A percentile compares a stretch with the other conserved stretches of the same genome.
Conservation (phyloP, 768 basidiomycete genomes). For the Pleurotus pulmonarius region DNA sequence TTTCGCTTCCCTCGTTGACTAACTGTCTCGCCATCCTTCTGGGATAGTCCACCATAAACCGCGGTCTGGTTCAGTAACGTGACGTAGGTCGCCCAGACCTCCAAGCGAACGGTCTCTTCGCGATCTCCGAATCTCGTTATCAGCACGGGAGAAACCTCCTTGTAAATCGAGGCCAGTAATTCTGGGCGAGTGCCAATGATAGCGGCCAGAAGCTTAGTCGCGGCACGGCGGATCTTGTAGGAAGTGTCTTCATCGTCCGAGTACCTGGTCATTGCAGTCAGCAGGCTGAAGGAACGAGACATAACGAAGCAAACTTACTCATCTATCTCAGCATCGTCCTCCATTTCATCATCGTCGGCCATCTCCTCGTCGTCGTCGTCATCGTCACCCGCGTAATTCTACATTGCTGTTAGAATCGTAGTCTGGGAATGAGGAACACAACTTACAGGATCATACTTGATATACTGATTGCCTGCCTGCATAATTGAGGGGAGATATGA, state of each 20-base stretch:
- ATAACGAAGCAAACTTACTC: constrained; percentile 44
- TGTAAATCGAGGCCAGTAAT: constrained; percentile 74
- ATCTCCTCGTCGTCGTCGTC: constrained; percentile 49
- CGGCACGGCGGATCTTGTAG: constrained; percentile 93
- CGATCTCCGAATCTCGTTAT: constrained; percentile 92
- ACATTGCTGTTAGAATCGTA: not conserved
- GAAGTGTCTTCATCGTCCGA: constrained; percentile 98
- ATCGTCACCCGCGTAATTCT: constrained; percentile 53
- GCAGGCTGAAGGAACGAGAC: too few species aligned
- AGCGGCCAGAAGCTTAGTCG: constrained; percentile 85
- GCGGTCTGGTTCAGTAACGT: constrained; percentile 80
- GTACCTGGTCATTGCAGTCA: constrained; percentile 49
- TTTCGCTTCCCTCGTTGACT: constrained; percentile 68
- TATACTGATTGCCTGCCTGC: constrained; percentile 67
- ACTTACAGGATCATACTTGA: constrained; percentile 92
- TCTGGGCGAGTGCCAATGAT: constrained; percentile 91
- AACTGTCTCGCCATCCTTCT: constrained; percentile 44
- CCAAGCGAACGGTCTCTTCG: constrained; percentile 90
- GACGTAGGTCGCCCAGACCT: constrained; percentile 87
- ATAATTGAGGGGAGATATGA: constrained; percentile 68
- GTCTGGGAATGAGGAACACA: not conserved
- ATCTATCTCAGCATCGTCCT: constrained; percentile 75
- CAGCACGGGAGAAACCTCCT: constrained; percentile 80
- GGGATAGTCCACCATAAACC: constrained; percentile 67
- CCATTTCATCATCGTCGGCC: constrained; percentile 71